phyloP scores from a whole-genome alignment of 257 asterid species.

The Rubia yunnanensis region DNA sequence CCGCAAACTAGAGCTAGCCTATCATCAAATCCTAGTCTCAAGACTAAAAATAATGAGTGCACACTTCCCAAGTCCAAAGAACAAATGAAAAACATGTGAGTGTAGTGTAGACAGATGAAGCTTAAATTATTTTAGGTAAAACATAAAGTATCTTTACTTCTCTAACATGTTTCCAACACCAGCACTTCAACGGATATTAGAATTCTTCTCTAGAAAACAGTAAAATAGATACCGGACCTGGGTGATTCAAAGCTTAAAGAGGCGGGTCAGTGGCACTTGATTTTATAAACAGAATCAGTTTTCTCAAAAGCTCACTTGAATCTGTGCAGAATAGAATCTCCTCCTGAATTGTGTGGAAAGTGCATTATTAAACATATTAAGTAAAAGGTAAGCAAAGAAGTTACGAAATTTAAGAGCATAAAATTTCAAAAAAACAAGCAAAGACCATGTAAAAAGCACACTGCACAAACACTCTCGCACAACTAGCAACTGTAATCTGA shows the following conservation, averaged over 20 bases:
- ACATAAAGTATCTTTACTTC: background rate
- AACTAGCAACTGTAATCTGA: background rate
- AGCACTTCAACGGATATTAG: no score
- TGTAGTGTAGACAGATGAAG: background rate
- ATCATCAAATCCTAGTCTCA: no score
- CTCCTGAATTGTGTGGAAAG: constrained; percentile 30
- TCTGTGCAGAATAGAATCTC: constrained; percentile 56
- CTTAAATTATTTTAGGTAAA: background rate
- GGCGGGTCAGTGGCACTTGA: constrained; percentile 41
- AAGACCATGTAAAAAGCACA: background rate
- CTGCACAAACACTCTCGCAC: background rate
- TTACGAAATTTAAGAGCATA: background rate
- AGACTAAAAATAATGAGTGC: background rate
- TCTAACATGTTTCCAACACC: background rate
- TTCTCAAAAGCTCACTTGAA: constrained; percentile 38
- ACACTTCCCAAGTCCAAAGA: background rate
- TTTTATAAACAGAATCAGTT: constrained; percentile 37
- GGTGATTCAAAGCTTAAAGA: constrained; percentile 35
- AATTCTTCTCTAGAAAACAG: background rate
- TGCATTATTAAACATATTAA: no score
- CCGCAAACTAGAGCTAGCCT: constrained; percentile 1
- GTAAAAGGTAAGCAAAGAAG: background rate
- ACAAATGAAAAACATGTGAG: background rate
- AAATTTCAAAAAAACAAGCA: background rate
- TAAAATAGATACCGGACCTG: constrained; percentile 32